Conservation (phyloP, 345 rosid species). For the Brassica cretica region DNA sequence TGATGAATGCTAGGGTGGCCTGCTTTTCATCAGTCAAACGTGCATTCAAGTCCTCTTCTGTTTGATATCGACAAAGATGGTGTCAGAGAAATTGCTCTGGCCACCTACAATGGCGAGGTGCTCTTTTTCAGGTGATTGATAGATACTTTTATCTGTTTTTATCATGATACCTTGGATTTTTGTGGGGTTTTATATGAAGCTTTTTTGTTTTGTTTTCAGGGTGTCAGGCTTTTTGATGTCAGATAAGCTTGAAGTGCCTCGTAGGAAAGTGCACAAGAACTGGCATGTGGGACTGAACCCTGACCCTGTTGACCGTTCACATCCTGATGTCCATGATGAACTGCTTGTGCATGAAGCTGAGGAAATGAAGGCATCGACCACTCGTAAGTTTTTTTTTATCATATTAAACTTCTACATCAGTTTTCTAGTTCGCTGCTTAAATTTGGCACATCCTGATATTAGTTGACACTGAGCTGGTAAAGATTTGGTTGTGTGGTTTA, state of each 20-base stretch:
- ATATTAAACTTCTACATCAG: conserved; percentile 1
- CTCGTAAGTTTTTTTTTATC: conserved; percentile 53
- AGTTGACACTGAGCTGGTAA: conserved; percentile 6
- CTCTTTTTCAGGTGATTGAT: conserved; percentile 80
- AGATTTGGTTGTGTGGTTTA: conserved; percentile 10
- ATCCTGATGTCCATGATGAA: conserved; percentile 86
- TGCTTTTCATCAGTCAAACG: conserved; percentile 97
- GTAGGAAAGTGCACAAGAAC: conserved; percentile 78
- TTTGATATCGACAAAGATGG: conserved; percentile 97
- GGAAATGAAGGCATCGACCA: conserved; percentile 45
- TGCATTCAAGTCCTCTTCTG: conserved; percentile 93
- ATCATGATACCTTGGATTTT: conserved; percentile 5
- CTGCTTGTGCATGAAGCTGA: conserved; percentile 62
- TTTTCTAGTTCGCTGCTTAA: conserved; percentile 23
- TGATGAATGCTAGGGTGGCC: conserved; percentile 83
- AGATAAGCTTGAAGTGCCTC: conserved; percentile 89
- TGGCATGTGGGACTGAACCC: conserved; percentile 87
- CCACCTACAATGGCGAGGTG: conserved; percentile 95
- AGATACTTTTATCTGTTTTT: neutral
- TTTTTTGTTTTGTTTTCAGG: conserved; percentile 46
- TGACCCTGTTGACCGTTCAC: conserved; percentile 93
- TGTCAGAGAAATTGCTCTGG: conserved; percentile 89
- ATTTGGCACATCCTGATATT: conserved; percentile 2
- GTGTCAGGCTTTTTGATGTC: conserved; percentile 95
- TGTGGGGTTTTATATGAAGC: conserved; percentile 8